phyloP scores from a whole-genome alignment of 106 monocot genomes.

The Amphibolis antarctica region DNA sequence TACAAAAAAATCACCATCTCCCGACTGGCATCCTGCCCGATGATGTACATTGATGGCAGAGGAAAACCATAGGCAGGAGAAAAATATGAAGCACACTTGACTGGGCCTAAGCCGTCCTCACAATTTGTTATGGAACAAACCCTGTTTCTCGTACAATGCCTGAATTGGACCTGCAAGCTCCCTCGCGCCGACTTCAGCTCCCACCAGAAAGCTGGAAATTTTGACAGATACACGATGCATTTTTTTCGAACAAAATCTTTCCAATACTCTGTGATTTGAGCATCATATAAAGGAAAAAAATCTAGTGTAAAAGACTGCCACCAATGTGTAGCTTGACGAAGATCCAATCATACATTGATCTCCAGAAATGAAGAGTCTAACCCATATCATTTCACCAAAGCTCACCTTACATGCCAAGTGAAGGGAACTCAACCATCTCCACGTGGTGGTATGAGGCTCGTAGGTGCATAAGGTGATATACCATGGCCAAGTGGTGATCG shows the following conservation, averaged over 20 bases:
- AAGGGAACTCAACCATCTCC: conserved; percentile 10
- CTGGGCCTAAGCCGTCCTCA: not conserved
- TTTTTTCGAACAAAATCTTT: not conserved
- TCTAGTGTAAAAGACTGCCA: no score
- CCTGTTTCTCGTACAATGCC: not conserved
- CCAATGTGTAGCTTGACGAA: no score
- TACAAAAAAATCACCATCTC: conserved; percentile 1
- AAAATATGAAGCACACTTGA: not conserved
- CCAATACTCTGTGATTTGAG: not conserved
- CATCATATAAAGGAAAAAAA: no score
- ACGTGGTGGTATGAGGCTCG: conserved; percentile 15
- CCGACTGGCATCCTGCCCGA: not conserved
- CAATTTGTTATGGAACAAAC: not conserved
- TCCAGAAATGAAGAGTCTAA: no score
- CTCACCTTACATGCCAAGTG: no score
- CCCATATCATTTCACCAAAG: no score
- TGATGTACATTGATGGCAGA: conserved; percentile 7
- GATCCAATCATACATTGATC: no score
- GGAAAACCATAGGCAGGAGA: not conserved
- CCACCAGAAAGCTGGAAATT: not conserved
- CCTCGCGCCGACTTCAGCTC: not conserved
- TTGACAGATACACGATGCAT: not conserved
- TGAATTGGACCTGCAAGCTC: not conserved
- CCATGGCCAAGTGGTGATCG: conserved; percentile 17
- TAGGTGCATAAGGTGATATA: conserved; percentile 6